A percentile compares a stretch with the other conserved stretches of the same genome.
phyloP scores from a whole-genome alignment of 148 eudicot genomes.

The Rhododendron simsii region DNA sequence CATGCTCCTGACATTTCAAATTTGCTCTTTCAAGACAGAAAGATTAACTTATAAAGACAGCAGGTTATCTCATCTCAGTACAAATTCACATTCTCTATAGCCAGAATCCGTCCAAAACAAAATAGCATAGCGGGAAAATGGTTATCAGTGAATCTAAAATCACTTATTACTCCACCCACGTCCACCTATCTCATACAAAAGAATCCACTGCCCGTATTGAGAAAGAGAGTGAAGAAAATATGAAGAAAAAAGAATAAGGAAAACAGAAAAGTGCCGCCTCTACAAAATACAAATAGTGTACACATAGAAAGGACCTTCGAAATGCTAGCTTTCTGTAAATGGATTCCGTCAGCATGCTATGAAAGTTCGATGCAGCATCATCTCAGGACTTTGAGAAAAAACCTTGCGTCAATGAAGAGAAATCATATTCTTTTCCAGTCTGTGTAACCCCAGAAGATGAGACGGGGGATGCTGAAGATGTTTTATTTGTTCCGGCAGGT shows the following conservation, averaged over 20 bases:
- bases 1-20: neutral
- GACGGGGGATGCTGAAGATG: constrained; percentile 34
- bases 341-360: constrained; percentile 1
- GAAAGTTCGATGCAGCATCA: neutral
- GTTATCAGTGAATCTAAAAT: constrained; percentile 12
- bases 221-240: neutral
- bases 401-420: constrained; percentile 93
- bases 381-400: constrained; percentile 64
- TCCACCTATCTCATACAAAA: constrained; percentile 16
- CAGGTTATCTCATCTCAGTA: constrained; percentile 1
- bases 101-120: neutral
- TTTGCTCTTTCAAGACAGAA: neutral
- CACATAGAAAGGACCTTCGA: constrained; percentile 9
- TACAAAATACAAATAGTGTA: constrained; percentile 32
- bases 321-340: constrained; percentile 7
- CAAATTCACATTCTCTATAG: neutral
- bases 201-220: constrained; percentile 14
- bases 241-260: neutral
- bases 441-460: constrained; percentile 42
- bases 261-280: constrained; percentile 17
- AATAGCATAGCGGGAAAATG: neutral
- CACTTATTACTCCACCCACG: constrained; percentile 20
- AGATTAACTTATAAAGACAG: neutral
- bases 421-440: constrained; percentile 63
- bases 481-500: constrained; percentile 38